A percentile compares a stretch with the other conserved stretches of the same genome.
These are phyloP conservation scores for Neoconidiobolus thromboides DNA, from an alignment of 371 early-diverging fungal genomes.

Conservation along the genomic window DNA sequence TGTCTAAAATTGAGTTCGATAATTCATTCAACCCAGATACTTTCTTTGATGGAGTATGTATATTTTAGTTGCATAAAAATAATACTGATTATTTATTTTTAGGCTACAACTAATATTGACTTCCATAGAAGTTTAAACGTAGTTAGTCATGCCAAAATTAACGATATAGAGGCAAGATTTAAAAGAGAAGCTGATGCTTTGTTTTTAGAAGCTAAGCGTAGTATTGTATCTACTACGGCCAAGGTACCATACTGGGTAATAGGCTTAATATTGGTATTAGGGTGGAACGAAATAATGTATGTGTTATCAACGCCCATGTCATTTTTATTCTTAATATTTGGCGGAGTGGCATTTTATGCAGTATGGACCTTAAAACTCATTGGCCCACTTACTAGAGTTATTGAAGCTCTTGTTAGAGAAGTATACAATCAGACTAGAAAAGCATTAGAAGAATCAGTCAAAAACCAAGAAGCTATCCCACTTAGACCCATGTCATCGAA, in stretches of 20 bases:
- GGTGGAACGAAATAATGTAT: conserved; percentile 84
- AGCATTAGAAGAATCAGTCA: background rate
- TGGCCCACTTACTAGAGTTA: background rate
- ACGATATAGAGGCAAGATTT: conserved; percentile 61
- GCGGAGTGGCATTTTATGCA: background rate
- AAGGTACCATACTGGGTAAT: conserved; percentile 79
- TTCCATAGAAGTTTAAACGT: conserved; percentile 34
- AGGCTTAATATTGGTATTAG: conserved; percentile 51
- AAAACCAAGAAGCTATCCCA: too few relatives aligned
- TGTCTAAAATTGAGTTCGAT: conserved; percentile 28
- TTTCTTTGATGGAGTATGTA: conserved; percentile 19
- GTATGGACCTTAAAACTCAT: background rate
- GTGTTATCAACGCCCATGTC: conserved; percentile 64
- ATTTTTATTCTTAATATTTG: conserved; percentile 21
- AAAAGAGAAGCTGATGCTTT: conserved; percentile 74
- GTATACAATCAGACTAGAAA: background rate
- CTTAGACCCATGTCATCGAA: too few relatives aligned
- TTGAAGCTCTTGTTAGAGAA: background rate
- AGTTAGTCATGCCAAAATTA: conserved; percentile 43
- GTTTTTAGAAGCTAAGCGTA: conserved; percentile 88
- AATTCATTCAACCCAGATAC: conserved; percentile 17
- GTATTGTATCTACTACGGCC: conserved; percentile 68
- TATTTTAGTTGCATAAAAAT: background rate
- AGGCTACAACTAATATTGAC: conserved; percentile 25
- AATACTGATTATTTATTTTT: background rate